Conservation (phyloP, 495 filamentous ascomycete species). For the Penicillium salamii region DNA sequence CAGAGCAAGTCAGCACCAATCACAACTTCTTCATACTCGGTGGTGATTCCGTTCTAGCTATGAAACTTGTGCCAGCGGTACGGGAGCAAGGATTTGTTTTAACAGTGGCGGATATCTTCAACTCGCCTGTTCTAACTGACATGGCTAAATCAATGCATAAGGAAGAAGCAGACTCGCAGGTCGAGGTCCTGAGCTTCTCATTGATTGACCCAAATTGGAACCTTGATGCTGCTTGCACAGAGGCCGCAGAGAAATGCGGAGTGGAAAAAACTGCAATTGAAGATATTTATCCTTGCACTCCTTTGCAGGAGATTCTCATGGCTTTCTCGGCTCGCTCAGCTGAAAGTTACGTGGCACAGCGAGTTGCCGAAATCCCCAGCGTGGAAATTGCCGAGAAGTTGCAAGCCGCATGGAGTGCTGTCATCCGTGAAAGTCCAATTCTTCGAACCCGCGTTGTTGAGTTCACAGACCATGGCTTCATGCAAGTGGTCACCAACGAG, state of each 20-base stretch:
- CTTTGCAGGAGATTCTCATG: slow-evolving; percentile 56
- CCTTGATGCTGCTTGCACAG: not conserved
- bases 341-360: slow-evolving; percentile 51
- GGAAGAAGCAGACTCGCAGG: slow-evolving; percentile 4
- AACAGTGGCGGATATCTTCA: slow-evolving; percentile 2
- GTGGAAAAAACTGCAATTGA: slow-evolving; percentile 19
- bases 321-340: slow-evolving; percentile 45
- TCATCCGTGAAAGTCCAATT: slow-evolving; percentile 37
- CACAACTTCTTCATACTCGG: slow-evolving; percentile 54
- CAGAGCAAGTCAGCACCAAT: slow-evolving; percentile 29
- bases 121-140: slow-evolving; percentile 3
- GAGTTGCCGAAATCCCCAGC: slow-evolving; percentile 27
- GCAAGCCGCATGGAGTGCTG: slow-evolving; percentile 38
- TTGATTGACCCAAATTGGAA: slow-evolving; percentile 2
- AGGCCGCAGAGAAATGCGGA: not conserved
- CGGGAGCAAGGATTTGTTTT: not conserved
- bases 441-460: slow-evolving; percentile 53
- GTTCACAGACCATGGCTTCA: slow-evolving; percentile 34
- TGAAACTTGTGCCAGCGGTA: slow-evolving; percentile 19
- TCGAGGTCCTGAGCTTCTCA: slow-evolving; percentile 1
- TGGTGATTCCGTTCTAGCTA: slow-evolving; percentile 55
- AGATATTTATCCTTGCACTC: slow-evolving; percentile 29
- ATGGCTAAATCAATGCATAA: slow-evolving; percentile 4
- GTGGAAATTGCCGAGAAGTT: slow-evolving; percentile 24
- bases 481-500: slow-evolving; percentile 48